Conservation (phyloP, 2,329 filamentous ascomycete genomes). For the Apiospora saccharicola region DNA sequence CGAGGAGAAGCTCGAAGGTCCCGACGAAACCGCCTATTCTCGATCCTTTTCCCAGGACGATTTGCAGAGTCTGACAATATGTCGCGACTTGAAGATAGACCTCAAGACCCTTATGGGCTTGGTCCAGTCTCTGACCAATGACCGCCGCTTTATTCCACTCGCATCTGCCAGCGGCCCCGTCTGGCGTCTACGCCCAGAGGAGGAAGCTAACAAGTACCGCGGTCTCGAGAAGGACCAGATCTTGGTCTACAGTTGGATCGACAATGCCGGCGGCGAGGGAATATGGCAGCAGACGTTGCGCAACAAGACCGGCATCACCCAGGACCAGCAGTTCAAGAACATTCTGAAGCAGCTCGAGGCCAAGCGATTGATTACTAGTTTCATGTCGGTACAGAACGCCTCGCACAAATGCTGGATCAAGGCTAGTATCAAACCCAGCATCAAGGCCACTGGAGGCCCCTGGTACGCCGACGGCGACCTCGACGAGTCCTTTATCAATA, state of each 20-base stretch:
- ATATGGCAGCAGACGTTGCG: constrained; percentile 92
- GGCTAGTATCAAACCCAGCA: constrained; percentile 80
- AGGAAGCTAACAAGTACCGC: constrained; percentile 67
- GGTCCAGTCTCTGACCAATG: constrained; percentile 64
- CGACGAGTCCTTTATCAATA: constrained; percentile 86
- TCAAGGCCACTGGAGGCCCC: constrained; percentile 89
- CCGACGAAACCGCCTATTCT: constrained; percentile 50
- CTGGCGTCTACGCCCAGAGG: constrained; percentile 66
- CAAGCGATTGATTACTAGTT: constrained; percentile 83
- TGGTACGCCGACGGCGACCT: constrained; percentile 95
- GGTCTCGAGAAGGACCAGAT: constrained; percentile 72
- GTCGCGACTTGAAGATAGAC: constrained; percentile 60
- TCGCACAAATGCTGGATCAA: constrained; percentile 98
- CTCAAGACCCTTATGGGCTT: constrained; percentile 61
- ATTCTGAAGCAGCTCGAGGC: constrained; percentile 84
- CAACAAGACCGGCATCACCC: constrained; percentile 79
- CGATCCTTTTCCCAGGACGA: constrained; percentile 66
- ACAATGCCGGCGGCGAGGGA: constrained; percentile 82
- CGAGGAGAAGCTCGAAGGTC: constrained; percentile 52
- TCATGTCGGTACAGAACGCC: constrained; percentile 91
- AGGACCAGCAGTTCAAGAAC: constrained; percentile 82
- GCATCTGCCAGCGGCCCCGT: constrained; percentile 52
- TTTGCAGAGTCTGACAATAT: constrained; percentile 61
- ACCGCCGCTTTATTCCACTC: constrained; percentile 65
- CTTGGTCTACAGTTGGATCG: constrained; percentile 88